phyloP scores from a whole-genome alignment of 805 yeast species.

The Saturnispora serradocipensis region DNA sequence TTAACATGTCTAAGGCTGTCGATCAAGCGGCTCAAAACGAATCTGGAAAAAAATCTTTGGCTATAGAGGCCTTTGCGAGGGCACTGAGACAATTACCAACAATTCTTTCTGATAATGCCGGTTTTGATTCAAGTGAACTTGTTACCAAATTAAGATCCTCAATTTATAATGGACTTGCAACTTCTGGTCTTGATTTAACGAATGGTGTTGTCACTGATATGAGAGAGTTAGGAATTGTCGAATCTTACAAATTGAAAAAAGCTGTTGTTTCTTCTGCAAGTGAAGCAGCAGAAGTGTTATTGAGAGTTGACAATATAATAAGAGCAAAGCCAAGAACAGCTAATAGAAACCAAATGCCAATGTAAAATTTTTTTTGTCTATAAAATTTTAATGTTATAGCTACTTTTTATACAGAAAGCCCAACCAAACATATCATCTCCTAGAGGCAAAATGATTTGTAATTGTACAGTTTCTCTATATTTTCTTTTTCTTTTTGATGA shows the following conservation, averaged over 20 bases:
- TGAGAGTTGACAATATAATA: slow-evolving; percentile 93
- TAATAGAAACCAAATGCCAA: slow-evolving; percentile 46
- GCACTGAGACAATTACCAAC: slow-evolving; percentile 94
- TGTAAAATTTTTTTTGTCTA: neutral
- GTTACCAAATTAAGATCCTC: slow-evolving; percentile 86
- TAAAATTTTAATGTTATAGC: neutral
- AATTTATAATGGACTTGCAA: slow-evolving; percentile 83
- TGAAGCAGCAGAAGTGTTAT: slow-evolving; percentile 95
- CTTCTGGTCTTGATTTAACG: slow-evolving; percentile 85
- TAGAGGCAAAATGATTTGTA: too few relatives aligned
- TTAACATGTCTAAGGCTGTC: slow-evolving; percentile 95
- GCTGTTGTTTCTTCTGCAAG: slow-evolving; percentile 93
- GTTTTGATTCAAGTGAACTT: slow-evolving; percentile 86
- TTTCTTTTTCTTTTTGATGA: too few relatives aligned
- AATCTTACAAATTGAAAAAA: slow-evolving; percentile 81
- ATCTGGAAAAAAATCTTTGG: slow-evolving; percentile 87
- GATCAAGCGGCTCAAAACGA: slow-evolving; percentile 87
- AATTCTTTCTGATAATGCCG: slow-evolving; percentile 94
- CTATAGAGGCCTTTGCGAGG: slow-evolving; percentile 88
- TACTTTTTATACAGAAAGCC: neutral
- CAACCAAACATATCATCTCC: too few relatives aligned
- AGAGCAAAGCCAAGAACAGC: slow-evolving; percentile 98
- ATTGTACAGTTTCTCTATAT: too few relatives aligned
- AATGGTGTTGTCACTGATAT: slow-evolving; percentile 84
- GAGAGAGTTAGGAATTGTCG: slow-evolving; percentile 89